Conservation (phyloP, 2,329 filamentous ascomycete genomes). For the Fusarium domesticum region DNA sequence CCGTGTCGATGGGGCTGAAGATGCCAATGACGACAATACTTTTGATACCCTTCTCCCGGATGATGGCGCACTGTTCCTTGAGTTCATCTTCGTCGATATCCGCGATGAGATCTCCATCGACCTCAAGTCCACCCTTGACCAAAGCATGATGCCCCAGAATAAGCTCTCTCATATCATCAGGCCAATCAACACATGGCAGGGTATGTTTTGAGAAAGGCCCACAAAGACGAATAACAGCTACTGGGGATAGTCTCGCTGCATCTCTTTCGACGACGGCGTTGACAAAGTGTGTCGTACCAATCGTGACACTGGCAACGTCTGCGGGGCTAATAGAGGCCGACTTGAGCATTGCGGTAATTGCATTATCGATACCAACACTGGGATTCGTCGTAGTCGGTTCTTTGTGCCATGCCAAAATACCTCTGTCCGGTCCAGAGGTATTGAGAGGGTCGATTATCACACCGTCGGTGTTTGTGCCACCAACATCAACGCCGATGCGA, state of each 20-base stretch:
- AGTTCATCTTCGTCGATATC: constrained; percentile 44
- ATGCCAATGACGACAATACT: constrained; percentile 49
- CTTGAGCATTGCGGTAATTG: constrained; percentile 44
- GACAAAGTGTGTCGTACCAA: constrained; percentile 57
- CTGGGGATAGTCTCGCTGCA: constrained; percentile 43
- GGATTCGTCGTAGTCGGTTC: constrained; percentile 47
- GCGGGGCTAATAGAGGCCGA: constrained; percentile 32
- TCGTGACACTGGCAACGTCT: constrained; percentile 47
- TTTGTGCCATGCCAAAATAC: constrained; percentile 50
- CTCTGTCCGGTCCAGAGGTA: constrained; percentile 35
- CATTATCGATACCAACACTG: constrained; percentile 45
- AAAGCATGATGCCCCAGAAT: constrained; percentile 46
- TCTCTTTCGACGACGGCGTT: constrained; percentile 58
- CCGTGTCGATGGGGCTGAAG: constrained; percentile 52
- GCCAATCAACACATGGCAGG: constrained; percentile 54
- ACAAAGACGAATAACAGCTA: constrained; percentile 54
- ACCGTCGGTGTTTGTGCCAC: constrained; percentile 54
- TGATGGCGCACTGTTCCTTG: constrained; percentile 36
- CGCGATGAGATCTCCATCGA: constrained; percentile 48
- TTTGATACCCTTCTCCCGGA: constrained; percentile 42
- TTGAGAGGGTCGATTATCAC: constrained; percentile 46
- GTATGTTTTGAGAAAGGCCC: constrained; percentile 52
- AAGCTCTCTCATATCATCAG: constrained; percentile 45
- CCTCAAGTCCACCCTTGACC: constrained; percentile 50
- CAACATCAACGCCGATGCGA: constrained; percentile 47